Percentiles rank a stretch among this genome's conserved stretches.
Evolutionary conservation across 768 basidiomycete genomes (phyloP).

Genomic region (Cyathus striatus): DNA sequence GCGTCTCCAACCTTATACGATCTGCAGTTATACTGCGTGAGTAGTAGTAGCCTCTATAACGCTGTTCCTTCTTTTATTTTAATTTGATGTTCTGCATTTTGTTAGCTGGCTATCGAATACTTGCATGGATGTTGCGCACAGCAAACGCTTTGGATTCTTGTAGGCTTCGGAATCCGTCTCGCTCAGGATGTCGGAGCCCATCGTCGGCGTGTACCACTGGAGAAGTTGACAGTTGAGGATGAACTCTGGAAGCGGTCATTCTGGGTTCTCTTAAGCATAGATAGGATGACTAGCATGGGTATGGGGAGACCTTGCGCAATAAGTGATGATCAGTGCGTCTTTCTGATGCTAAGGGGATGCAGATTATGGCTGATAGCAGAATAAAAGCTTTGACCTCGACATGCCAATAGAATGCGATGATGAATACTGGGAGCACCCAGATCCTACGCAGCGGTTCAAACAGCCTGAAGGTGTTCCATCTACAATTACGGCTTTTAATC

Average conservation of each 20-base stretch:
- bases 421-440: slow-evolving; percentile 40
- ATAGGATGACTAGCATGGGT: slow-evolving; percentile 33
- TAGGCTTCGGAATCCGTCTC: slow-evolving; percentile 54
- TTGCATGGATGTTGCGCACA: slow-evolving; percentile 42
- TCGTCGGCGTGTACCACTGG: slow-evolving; percentile 33
- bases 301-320: slow-evolving; percentile 65
- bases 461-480: slow-evolving; percentile 63
- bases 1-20: slow-evolving; percentile 59
- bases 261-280: slow-evolving; percentile 41
- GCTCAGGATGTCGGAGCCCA: slow-evolving; percentile 64
- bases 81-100: too few relatives aligned
- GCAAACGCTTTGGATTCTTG: slow-evolving; percentile 50
- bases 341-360: neutral
- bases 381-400: slow-evolving; percentile 58
- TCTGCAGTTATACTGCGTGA: slow-evolving; percentile 62
- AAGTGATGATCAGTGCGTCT: slow-evolving; percentile 66
- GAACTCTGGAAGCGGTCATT: slow-evolving; percentile 61
- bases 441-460: slow-evolving; percentile 44
- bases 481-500: slow-evolving; percentile 45
- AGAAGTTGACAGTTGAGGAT: slow-evolving; percentile 33
- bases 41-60: slow-evolving; percentile 20
- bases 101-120: slow-evolving; percentile 25
- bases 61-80: slow-evolving; percentile 1
- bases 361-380: slow-evolving; percentile 1
- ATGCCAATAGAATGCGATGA: slow-evolving; percentile 57